Percentiles rank a stretch among this genome's conserved stretches.
Conservation (phyloP, 805 yeast genomes). For the Ogataea salicorniae region DNA sequence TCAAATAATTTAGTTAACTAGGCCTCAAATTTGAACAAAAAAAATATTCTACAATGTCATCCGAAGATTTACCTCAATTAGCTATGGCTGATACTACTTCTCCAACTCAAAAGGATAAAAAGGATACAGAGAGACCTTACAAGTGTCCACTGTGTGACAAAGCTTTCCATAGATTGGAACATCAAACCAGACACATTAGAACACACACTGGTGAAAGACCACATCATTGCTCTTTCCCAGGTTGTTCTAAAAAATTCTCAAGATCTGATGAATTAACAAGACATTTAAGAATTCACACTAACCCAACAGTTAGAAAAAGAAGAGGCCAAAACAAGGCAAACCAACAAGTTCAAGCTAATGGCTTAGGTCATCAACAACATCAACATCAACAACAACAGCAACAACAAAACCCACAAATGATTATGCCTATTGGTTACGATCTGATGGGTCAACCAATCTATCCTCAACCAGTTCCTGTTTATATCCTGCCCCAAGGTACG, state of each 20-base stretch:
- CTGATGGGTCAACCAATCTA: slow-evolving; percentile 28
- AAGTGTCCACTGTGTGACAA: slow-evolving; percentile 70
- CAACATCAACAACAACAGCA: slow-evolving; percentile 9
- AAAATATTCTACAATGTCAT: not conserved
- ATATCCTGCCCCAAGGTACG: slow-evolving; percentile 23
- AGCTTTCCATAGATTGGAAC: slow-evolving; percentile 72
- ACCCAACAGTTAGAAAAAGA: slow-evolving; percentile 62
- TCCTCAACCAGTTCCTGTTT: slow-evolving; percentile 29
- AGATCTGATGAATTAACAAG: slow-evolving; percentile 72
- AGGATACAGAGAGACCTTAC: slow-evolving; percentile 47
- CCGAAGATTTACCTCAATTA: not conserved
- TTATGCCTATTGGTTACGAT: slow-evolving; percentile 29
- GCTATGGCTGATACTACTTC: not conserved
- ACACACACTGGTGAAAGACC: slow-evolving; percentile 84
- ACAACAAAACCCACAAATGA: slow-evolving; percentile 15
- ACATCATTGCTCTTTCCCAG: slow-evolving; percentile 67
- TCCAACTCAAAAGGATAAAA: slow-evolving; percentile 28
- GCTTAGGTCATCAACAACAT: not conserved
- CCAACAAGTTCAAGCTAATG: not conserved
- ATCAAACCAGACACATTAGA: slow-evolving; percentile 72
- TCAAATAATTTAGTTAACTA: no score
- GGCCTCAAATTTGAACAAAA: no score
- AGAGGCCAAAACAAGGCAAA: slow-evolving; percentile 22
- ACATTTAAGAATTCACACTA: slow-evolving; percentile 67
- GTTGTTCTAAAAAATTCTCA: slow-evolving; percentile 62